phyloP scores from a whole-genome alignment of 1,139 yeast genomes.

The Saccharomyces uvarum region DNA sequence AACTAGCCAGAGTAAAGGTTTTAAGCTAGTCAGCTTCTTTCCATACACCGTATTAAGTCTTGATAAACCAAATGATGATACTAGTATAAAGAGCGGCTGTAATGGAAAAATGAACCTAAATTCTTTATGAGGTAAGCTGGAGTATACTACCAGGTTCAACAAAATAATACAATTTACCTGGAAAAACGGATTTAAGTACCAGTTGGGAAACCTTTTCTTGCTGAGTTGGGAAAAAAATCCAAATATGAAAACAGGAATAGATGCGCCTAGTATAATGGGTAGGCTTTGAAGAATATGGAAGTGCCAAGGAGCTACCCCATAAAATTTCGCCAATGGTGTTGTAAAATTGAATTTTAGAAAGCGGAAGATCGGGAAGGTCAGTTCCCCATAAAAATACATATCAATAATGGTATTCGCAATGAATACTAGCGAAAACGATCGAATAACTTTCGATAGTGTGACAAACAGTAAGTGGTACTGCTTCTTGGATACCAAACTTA shows the following conservation, averaged over 20 bases:
- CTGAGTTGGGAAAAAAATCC: conserved; percentile 32
- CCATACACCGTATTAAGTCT: conserved; percentile 5
- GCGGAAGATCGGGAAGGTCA: conserved; percentile 57
- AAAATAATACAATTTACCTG: conserved; percentile 31
- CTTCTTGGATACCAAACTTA: conserved; percentile 13
- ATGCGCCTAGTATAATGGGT: conserved; percentile 65
- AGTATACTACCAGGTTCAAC: conserved; percentile 47
- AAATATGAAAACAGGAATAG: conserved; percentile 50
- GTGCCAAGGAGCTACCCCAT: conserved; percentile 81
- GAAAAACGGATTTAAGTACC: conserved; percentile 12
- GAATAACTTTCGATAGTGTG: conserved; percentile 25
- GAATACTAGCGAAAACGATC: conserved; percentile 30
- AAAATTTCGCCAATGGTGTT: conserved; percentile 67
- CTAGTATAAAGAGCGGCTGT: conserved; percentile 58
- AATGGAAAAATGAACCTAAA: conserved; percentile 83
- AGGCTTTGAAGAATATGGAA: conserved; percentile 78
- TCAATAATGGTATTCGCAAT: conserved; percentile 43
- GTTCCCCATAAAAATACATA: conserved; percentile 48
- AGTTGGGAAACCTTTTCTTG: conserved; percentile 1
- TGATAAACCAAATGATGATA: conserved; percentile 34
- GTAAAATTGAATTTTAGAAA: conserved; percentile 72
- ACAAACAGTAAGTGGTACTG: conserved; percentile 10
- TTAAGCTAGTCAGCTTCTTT: not conserved
- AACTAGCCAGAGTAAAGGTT: conserved; percentile 10
- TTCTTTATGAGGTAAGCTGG: conserved; percentile 75